Percentiles rank a stretch among this genome's conserved stretches.
phyloP scores from a whole-genome alignment of 1,284 basidiomycete genomes.

The Puccinia horiana region DNA sequence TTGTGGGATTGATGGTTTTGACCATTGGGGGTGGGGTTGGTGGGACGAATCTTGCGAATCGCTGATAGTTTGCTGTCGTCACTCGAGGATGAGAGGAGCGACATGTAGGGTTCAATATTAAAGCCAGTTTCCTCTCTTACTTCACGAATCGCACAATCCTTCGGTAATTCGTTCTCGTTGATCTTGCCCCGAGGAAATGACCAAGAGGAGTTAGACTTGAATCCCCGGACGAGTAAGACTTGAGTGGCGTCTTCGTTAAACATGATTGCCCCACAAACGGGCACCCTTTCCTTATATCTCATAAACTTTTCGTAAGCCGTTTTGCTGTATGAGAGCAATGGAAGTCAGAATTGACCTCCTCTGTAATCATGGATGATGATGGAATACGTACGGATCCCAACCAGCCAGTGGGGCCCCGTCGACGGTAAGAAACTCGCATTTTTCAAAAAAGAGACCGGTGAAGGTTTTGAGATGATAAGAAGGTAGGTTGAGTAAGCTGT shows the following conservation, averaged over 20 bases:
- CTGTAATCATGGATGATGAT: neutral
- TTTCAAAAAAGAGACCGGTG: slow-evolving; percentile 84
- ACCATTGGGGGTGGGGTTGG: slow-evolving; percentile 41
- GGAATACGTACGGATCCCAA: slow-evolving; percentile 46
- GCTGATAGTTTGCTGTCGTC: slow-evolving; percentile 44
- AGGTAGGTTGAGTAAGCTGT: slow-evolving; percentile 80
- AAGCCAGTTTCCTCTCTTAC: slow-evolving; percentile 93
- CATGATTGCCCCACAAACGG: slow-evolving; percentile 98
- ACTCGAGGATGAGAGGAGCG: slow-evolving; percentile 54
- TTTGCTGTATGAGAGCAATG: slow-evolving; percentile 67
- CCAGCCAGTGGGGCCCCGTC: slow-evolving; percentile 29
- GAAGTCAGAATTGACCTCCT: slow-evolving; percentile 59
- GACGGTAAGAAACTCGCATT: slow-evolving; percentile 71
- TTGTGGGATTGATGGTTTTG: slow-evolving; percentile 34
- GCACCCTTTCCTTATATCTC: slow-evolving; percentile 94
- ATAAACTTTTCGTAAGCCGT: slow-evolving; percentile 67
- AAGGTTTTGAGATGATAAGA: slow-evolving; percentile 87
- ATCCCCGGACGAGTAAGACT: slow-evolving; percentile 94
- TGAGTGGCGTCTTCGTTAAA: slow-evolving; percentile 66
- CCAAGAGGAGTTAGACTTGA: slow-evolving; percentile 95
- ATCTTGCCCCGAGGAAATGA: slow-evolving; percentile 99
- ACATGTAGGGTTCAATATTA: slow-evolving; percentile 72
- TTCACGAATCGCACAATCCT: slow-evolving; percentile 84
- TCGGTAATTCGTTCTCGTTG: slow-evolving; percentile 83
- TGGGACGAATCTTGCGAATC: slow-evolving; percentile 40